Percentiles rank a stretch among this genome's conserved stretches.
Conservation (phyloP, 1,284 basidiomycete species). For the Sanguinoderma infundibulare region DNA sequence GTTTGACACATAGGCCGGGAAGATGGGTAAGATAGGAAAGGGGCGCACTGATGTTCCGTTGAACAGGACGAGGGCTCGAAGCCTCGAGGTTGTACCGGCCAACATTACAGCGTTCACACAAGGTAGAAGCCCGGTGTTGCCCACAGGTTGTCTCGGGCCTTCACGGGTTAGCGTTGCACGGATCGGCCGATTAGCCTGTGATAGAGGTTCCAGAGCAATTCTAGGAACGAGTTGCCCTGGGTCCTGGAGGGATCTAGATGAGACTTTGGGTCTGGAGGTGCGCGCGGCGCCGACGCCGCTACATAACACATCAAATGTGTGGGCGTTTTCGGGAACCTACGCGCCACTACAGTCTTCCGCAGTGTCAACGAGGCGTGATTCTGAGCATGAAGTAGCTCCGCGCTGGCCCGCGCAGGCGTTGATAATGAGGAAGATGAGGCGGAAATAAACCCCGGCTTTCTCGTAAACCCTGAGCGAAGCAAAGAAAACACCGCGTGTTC, state of each 20-base stretch:
- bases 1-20: background rate
- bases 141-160: background rate
- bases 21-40: background rate
- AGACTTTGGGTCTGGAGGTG: background rate
- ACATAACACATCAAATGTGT: background rate
- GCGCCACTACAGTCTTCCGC: background rate
- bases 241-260: conserved; percentile 1
- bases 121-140: background rate
- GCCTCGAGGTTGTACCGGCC: background rate
- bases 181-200: background rate
- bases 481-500: background rate
- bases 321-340: background rate
- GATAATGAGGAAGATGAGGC: background rate
- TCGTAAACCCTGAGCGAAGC: background rate
- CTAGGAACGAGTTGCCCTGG: background rate
- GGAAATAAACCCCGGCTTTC: background rate
- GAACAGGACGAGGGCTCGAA: background rate
- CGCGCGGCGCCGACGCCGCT: background rate
- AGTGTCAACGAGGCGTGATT: background rate
- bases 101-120: background rate
- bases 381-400: background rate
- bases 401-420: background rate
- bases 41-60: background rate
- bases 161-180: background rate
- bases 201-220: background rate